Evolutionary conservation across 2,329 filamentous ascomycete genomes (phyloP).

Genomic region (Aspergillus cejpii): DNA sequence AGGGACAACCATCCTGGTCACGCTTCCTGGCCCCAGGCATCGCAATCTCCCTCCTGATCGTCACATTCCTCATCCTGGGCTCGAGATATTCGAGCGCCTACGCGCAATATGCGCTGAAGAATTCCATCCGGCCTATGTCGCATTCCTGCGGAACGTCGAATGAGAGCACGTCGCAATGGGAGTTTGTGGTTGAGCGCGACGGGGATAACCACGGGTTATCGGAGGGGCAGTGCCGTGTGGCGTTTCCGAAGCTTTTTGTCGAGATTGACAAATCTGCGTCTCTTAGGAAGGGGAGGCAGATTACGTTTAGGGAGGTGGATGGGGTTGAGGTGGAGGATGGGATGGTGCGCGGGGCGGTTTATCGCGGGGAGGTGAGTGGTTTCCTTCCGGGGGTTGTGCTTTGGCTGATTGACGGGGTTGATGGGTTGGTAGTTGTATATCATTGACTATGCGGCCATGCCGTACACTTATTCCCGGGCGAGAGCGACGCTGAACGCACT

Average conservation of each 20-base stretch:
- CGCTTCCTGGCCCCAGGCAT: conserved; percentile 27
- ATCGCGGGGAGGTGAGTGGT: conserved; percentile 31
- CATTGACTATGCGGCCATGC: conserved; percentile 31
- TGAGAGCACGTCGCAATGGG: conserved; percentile 21
- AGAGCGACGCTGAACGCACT: conserved; percentile 44
- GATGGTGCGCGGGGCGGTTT: conserved; percentile 34
- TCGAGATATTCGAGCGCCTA: conserved; percentile 13
- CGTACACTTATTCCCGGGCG: conserved; percentile 31
- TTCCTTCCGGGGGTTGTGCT: background rate
- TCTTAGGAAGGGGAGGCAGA: conserved; percentile 16
- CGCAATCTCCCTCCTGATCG: conserved; percentile 20
- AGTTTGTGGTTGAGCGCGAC: conserved; percentile 31
- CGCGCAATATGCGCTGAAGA: conserved; percentile 21
- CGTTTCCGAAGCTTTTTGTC: conserved; percentile 37
- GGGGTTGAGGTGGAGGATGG: conserved; percentile 28
- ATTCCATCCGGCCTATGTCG: conserved; percentile 3
- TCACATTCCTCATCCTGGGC: conserved; percentile 25
- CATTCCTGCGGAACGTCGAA: background rate
- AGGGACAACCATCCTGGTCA: conserved; percentile 18
- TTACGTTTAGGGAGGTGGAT: conserved; percentile 33
- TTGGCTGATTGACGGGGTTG: conserved; percentile 5
- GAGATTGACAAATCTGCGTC: conserved; percentile 33
- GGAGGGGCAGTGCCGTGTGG: conserved; percentile 32
- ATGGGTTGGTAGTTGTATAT: conserved; percentile 30
- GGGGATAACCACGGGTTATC: conserved; percentile 34